Evolutionary conservation across 1,284 basidiomycete genomes (phyloP), one percentile per base, ranked within the genome.

Genomic region (Boletellus dicymbophilus): DNA sequence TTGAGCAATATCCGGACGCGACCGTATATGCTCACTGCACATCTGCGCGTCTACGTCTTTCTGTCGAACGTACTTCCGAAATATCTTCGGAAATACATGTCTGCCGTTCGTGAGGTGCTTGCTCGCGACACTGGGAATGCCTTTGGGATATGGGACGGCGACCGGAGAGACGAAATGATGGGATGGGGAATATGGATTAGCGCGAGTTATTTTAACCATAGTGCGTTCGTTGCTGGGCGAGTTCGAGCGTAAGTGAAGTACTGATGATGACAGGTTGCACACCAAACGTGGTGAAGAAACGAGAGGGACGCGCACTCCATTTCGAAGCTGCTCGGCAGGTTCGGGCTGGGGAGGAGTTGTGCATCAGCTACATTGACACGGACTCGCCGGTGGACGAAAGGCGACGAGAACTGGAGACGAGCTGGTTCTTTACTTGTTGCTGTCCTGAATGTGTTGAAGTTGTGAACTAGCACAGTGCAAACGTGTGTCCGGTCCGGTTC

Each of bases 131-230:
- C 77, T 28, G 83, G 82, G 18, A 86, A 86, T 58, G 76, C 81
- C 13, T 86, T 87, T 54, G 84, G 84, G 21, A 74, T 87, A 37
- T 85, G 80, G 79, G 82, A 86, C 55, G 61, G 58, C 8, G 65
- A 66, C 10, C 28, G 26, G 28, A 58, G 57, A 80, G 56, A 80
- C 54, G 84, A 85, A 64, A 84, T 84, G 75, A 63, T 85, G 31
- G 84, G 84, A 25, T 87, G 81, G 74, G 81, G 75, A 4, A 72
- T 84, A 53, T 85, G 82, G 65, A 65, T 77, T 7, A 73, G 73
- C 46, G 81, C 76, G 1, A 83, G 82, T 12, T 84, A 80, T 64
- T 86, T 86, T 61, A 87, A 87, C 58, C 84, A 87, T 58, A 74
- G 84, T 84, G 40, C 44, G 71, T 68, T 25, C 33, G 33, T 36